Conservation (phyloP, 2,329 filamentous ascomycete genomes). For the Scedosporium dehoogii region DNA sequence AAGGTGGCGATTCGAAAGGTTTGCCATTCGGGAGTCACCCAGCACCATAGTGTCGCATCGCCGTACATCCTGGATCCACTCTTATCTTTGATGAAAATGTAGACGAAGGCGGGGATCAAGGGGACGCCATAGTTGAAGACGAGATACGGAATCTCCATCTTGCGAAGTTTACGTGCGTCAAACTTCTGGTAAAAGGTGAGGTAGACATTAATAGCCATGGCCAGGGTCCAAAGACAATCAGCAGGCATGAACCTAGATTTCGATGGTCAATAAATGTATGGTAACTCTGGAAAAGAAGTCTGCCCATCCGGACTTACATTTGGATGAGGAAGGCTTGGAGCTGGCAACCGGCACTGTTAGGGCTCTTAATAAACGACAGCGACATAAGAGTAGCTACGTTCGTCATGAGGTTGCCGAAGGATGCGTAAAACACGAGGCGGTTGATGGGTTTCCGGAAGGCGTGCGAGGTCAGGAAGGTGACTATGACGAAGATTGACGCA, state of each 20-base stretch:
- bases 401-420: slow-evolving; percentile 68
- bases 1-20: slow-evolving; percentile 60
- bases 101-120: slow-evolving; percentile 52
- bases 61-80: slow-evolving; percentile 52
- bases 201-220: slow-evolving; percentile 73
- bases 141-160: slow-evolving; percentile 58
- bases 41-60: slow-evolving; percentile 68
- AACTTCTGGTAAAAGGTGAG: slow-evolving; percentile 66
- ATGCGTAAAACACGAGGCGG: slow-evolving; percentile 72
- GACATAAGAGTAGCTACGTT: slow-evolving; percentile 71
- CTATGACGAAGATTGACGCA: slow-evolving; percentile 61
- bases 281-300: background rate
- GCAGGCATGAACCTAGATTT: slow-evolving; percentile 59
- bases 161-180: slow-evolving; percentile 48
- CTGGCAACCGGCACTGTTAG: slow-evolving; percentile 49
- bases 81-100: slow-evolving; percentile 46
- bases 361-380: slow-evolving; percentile 42
- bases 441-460: slow-evolving; percentile 83
- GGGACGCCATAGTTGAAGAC: slow-evolving; percentile 59
- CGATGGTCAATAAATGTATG: background rate
- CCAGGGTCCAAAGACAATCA: slow-evolving; percentile 62
- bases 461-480: slow-evolving; percentile 57
- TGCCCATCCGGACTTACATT: slow-evolving; percentile 44
- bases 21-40: slow-evolving; percentile 55
- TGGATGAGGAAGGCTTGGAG: slow-evolving; percentile 74